phyloP scores from a whole-genome alignment of 495 filamentous ascomycete species.

The Talaromyces trachyspermus region DNA sequence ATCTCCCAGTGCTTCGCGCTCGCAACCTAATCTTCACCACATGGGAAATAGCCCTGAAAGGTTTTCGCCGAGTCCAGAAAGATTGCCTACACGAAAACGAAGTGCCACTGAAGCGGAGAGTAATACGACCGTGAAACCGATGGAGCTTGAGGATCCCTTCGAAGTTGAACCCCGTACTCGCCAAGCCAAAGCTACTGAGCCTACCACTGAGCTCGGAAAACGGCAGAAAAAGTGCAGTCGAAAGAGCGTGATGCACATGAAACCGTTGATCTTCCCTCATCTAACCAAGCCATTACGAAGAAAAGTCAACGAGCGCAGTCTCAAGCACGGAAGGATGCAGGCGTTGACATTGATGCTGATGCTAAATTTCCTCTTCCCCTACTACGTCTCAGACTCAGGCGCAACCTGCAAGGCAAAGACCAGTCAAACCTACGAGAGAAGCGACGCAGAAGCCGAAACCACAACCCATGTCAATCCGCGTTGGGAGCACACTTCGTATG shows the following conservation, averaged over 20 bases:
- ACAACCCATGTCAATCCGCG: slow-evolving; percentile 70
- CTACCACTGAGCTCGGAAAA: slow-evolving; percentile 19
- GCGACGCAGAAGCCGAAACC: slow-evolving; percentile 57
- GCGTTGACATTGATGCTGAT: slow-evolving; percentile 25
- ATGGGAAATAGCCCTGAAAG: background rate
- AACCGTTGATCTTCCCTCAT: slow-evolving; percentile 23
- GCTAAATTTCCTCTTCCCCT: slow-evolving; percentile 39
- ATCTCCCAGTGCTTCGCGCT: slow-evolving; percentile 26
- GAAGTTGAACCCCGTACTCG: background rate
- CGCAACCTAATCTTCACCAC: slow-evolving; percentile 12
- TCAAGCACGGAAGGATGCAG: slow-evolving; percentile 38
- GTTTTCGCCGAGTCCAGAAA: slow-evolving; percentile 1
- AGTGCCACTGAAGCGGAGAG: background rate
- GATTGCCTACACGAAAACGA: background rate
- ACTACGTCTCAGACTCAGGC: slow-evolving; percentile 37
- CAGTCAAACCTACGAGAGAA: slow-evolving; percentile 66
- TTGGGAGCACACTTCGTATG: slow-evolving; percentile 62
- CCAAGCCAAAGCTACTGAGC: background rate
- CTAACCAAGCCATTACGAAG: slow-evolving; percentile 29
- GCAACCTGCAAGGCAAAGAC: slow-evolving; percentile 48
- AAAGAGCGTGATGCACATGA: slow-evolving; percentile 10
- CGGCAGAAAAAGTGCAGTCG: no score
- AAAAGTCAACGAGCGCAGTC: slow-evolving; percentile 42
- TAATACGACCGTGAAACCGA: background rate
- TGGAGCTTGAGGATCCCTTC: slow-evolving; percentile 10